Evolutionary conservation across 1,284 basidiomycete species (phyloP).

Genomic region (Ganoderma sp.): DNA sequence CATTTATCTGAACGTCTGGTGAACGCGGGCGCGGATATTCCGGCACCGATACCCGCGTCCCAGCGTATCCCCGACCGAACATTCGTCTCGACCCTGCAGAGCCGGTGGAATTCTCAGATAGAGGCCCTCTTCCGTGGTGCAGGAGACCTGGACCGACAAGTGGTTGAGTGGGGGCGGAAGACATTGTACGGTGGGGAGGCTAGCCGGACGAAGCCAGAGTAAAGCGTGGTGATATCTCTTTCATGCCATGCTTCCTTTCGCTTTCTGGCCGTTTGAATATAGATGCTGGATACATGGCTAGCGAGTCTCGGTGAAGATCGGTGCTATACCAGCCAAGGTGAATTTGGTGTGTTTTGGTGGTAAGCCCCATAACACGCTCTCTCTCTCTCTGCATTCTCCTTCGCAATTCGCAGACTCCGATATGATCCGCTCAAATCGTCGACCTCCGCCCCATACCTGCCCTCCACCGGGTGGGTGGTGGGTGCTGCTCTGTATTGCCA

Average conservation of each 20-base stretch:
- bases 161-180: slow-evolving; percentile 36
- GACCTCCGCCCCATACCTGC: no score
- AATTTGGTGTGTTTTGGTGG: background rate
- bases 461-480: no score
- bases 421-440: no score
- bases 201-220: slow-evolving; percentile 21
- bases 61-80: slow-evolving; percentile 38
- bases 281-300: background rate
- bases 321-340: background rate
- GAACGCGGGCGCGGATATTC: slow-evolving; percentile 32
- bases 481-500: no score
- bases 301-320: background rate
- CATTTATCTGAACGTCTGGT: slow-evolving; percentile 36
- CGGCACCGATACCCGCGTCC: slow-evolving; percentile 35
- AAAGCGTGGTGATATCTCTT: background rate
- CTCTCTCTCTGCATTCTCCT: no score
- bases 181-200: slow-evolving; percentile 38
- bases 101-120: slow-evolving; percentile 40
- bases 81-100: slow-evolving; percentile 37
- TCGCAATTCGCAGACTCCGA: no score
- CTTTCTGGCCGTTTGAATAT: background rate
- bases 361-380: background rate
- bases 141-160: slow-evolving; percentile 33
- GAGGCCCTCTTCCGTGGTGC: slow-evolving; percentile 35
- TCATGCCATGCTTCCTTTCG: background rate